Conservation (phyloP, 2,329 filamentous ascomycete genomes). For the Aureobasidium sp. region DNA sequence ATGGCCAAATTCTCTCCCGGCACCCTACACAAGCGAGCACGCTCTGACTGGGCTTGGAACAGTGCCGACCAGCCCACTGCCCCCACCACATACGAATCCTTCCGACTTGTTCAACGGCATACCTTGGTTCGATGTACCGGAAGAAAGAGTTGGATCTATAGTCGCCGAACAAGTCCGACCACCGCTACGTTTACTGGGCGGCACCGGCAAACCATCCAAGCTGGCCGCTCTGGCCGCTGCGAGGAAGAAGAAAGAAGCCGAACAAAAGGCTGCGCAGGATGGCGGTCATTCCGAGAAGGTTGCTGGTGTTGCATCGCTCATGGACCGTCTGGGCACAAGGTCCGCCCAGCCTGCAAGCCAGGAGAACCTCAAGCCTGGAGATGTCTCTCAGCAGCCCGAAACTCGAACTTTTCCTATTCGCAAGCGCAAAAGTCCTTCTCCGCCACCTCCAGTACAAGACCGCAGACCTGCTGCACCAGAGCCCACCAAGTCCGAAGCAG, state of each 20-base stretch:
- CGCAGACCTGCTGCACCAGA: conserved; percentile 6
- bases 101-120: conserved; percentile 69
- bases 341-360: not conserved
- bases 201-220: conserved; percentile 75
- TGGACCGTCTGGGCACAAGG: conserved; percentile 35
- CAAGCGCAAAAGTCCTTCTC: conserved; percentile 14
- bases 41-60: conserved; percentile 7
- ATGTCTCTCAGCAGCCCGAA: not conserved
- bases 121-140: conserved; percentile 72
- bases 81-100: not conserved
- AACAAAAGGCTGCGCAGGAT: conserved; percentile 37
- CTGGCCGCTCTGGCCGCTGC: conserved; percentile 81
- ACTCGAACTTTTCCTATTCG: conserved; percentile 5
- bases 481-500: not conserved
- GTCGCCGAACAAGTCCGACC: conserved; percentile 49
- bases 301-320: conserved; percentile 30
- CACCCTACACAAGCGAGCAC: not conserved
- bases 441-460: conserved; percentile 8
- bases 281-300: conserved; percentile 12
- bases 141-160: conserved; percentile 52
- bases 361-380: not conserved
- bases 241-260: conserved; percentile 71
- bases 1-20: not conserved
- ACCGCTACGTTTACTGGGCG: conserved; percentile 65
- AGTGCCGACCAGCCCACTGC: conserved; percentile 5